Evolutionary conservation across 176 grass and related monocot species (phyloP).

Genomic region (Lolium rigidum): DNA sequence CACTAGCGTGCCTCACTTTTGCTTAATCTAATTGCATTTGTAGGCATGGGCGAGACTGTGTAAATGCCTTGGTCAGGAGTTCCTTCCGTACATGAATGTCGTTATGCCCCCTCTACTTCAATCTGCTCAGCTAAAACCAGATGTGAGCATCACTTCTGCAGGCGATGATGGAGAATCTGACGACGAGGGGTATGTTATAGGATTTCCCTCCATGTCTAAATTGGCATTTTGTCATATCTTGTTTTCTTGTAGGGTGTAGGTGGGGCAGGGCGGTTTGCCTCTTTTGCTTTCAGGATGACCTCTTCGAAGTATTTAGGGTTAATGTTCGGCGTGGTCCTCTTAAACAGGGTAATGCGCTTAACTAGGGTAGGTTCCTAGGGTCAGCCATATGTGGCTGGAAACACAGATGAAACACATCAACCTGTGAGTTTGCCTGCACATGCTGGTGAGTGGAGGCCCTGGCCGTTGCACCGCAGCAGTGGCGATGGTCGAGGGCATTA

Average conservation of each 20-base stretch:
- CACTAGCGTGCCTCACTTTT: conserved; percentile 17
- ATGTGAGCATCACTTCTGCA: conserved; percentile 79
- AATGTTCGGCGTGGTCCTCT: background rate
- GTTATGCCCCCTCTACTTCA: conserved; percentile 88
- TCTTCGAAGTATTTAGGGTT: conserved; percentile 2
- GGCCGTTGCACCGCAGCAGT: background rate
- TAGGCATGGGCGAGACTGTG: conserved; percentile 84
- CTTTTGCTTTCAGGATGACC: background rate
- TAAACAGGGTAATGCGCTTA: background rate
- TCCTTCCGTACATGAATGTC: conserved; percentile 86
- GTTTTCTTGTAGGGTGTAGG: conserved; percentile 1
- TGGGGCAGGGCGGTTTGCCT: background rate
- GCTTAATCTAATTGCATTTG: conserved; percentile 20
- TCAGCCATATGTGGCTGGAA: background rate
- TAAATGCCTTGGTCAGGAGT: conserved; percentile 87
- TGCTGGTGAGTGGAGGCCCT: background rate
- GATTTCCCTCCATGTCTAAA: conserved; percentile 16
- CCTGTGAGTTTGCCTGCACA: conserved; percentile 5
- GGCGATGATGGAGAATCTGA: conserved; percentile 74
- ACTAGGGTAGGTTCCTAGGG: conserved; percentile 3
- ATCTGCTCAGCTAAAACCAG: conserved; percentile 87
- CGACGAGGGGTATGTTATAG: conserved; percentile 67
- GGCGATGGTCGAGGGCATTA: background rate
- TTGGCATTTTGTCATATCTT: conserved; percentile 28
- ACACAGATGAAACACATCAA: background rate